Evolutionary conservation across 2,329 filamentous ascomycete genomes (phyloP).

Genomic region (Monosporascus sp.): DNA sequence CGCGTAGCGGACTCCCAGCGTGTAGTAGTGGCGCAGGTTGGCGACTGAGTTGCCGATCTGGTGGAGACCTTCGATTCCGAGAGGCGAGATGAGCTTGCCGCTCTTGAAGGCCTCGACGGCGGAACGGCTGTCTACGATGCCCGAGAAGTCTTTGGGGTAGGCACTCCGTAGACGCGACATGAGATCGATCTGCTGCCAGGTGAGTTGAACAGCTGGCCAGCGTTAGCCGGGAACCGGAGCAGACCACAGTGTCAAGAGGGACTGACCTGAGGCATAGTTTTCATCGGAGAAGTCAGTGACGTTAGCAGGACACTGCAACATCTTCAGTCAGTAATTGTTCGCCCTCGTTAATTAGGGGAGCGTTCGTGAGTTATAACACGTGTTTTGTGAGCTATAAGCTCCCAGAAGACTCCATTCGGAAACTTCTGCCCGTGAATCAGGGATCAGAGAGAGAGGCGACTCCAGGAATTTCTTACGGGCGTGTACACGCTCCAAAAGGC

Average conservation of each 20-base stretch:
- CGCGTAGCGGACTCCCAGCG: conserved; percentile 77
- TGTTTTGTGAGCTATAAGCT: too few relatives aligned
- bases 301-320: conserved; percentile 57
- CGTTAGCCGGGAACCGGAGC: conserved; percentile 3
- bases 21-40: conserved; percentile 69
- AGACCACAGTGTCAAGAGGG: neutral
- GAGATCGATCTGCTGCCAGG: conserved; percentile 60
- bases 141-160: conserved; percentile 54
- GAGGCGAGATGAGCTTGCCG: conserved; percentile 66
- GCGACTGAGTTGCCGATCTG: conserved; percentile 83
- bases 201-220: conserved; percentile 59
- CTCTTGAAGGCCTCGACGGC: conserved; percentile 56
- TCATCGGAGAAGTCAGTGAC: conserved; percentile 67
- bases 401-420: too few relatives aligned
- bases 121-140: conserved; percentile 51
- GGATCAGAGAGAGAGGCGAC: too few relatives aligned
- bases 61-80: conserved; percentile 83
- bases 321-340: too few relatives aligned
- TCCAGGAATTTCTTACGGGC: conserved; percentile 24
- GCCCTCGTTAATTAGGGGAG: too few relatives aligned
- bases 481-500: conserved; percentile 92
- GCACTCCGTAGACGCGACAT: conserved; percentile 51
- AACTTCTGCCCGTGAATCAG: too few relatives aligned
- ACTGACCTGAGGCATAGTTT: conserved; percentile 62
- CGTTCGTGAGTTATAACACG: too few relatives aligned